Evolutionary conservation across 2,329 filamentous ascomycete genomes (phyloP), one percentile per base, ranked within the genome.

Genomic region (Xylariales sp.): DNA sequence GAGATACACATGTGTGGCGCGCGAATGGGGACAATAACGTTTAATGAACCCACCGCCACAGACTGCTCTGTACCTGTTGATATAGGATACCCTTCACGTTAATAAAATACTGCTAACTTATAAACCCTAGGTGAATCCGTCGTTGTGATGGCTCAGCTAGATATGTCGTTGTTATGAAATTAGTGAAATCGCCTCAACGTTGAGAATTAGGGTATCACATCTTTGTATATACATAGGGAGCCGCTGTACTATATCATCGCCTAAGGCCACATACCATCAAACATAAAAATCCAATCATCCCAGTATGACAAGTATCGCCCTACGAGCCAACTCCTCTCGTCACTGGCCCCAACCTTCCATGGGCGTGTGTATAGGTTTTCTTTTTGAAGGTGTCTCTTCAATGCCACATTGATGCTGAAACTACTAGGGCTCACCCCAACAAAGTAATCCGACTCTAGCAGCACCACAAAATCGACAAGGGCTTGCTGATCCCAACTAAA

Each of bases 281-380:
- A 83, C 80, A 85, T 84, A 61, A 83, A 85, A 48, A 84, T 74
- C 82, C 82, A 84, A 67, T 84, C 82, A 12, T 82, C 79, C 79
- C 80, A 84, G 72, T 83, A 84, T 18, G 75, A 76, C 5, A 79
- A 77, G 62, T 82, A 83, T 23, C 76, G 75, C 1, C 83, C 83
- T 12, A 82, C 77, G 18, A 84, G 73, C 72, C 80, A 81, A 48
- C 80, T 83, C 49, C 78, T 76, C 3, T 76, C 77, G 66, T 84
- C 82, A 0, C 81, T 79, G 0, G 75, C 76, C 3, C 77, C 78
- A 7, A 81, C 74, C 64, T 72, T 81, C 81, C 81, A 84, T 0
- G 80, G 81, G 53, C 82, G 73, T 1, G 81, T 80, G 63, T 80
- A 75, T 12, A 83, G 52, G 0, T 79, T 80, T 1, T 80, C 79